Conservation (phyloP, 331 rosid species). For the Pyracantha coccinea region DNA sequence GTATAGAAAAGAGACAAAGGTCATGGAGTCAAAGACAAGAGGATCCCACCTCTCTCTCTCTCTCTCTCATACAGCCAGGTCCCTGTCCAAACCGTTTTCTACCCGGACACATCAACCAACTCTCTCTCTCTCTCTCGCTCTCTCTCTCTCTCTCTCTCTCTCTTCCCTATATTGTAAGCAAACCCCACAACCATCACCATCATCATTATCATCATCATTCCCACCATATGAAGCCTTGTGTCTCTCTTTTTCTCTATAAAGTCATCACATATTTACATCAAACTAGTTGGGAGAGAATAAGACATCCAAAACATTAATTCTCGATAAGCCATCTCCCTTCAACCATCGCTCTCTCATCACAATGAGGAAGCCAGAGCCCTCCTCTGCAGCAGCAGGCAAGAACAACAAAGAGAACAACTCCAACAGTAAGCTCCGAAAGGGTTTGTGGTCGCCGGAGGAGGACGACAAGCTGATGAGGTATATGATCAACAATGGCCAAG, state of each 20-base stretch:
- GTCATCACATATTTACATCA: slow-evolving; percentile 33
- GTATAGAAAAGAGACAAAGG: slow-evolving; percentile 19
- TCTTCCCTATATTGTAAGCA: slow-evolving; percentile 89
- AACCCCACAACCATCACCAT: slow-evolving; percentile 79
- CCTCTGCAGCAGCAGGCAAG: not conserved
- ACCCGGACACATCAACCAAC: slow-evolving; percentile 90
- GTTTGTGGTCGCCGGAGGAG: slow-evolving; percentile 96
- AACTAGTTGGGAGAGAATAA: slow-evolving; percentile 35
- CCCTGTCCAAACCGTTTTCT: slow-evolving; percentile 95
- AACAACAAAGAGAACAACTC: not conserved
- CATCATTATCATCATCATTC: slow-evolving; percentile 59
- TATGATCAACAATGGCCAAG: slow-evolving; percentile 78
- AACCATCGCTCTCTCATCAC: not conserved
- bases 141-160: slow-evolving; percentile 32
- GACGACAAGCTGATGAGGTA: slow-evolving; percentile 79
- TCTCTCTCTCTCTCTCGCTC: slow-evolving; percentile 34
- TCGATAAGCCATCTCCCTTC: not conserved
- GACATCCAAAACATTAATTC: not conserved
- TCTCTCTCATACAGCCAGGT: slow-evolving; percentile 35
- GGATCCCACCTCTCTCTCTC: slow-evolving; percentile 36
- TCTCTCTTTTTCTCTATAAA: slow-evolving; percentile 37
- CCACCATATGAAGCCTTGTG: slow-evolving; percentile 67
- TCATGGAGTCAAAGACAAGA: slow-evolving; percentile 87
- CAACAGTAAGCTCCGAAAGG: slow-evolving; percentile 57
- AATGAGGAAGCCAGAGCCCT: slow-evolving; percentile 79